A percentile compares a stretch with the other conserved stretches of the same genome.
Evolutionary conservation across 1,284 basidiomycete genomes (phyloP).

Genomic region (Leccinum holopus): DNA sequence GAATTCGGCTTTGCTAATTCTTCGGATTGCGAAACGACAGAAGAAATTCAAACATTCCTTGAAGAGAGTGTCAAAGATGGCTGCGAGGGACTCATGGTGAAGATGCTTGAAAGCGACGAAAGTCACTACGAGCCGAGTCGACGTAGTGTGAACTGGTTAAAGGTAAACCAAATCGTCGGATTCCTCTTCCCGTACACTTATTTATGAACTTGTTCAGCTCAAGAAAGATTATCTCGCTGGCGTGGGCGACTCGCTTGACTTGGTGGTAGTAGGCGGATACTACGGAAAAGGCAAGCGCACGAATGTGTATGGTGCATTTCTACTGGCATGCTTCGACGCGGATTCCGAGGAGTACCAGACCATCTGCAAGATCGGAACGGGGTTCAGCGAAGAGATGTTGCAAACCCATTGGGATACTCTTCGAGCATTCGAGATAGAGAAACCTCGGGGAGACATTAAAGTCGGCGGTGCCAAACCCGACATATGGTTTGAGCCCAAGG

Average conservation of each 20-base stretch:
- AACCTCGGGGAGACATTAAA: constrained; percentile 76
- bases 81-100: constrained; percentile 99
- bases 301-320: constrained; percentile 93
- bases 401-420: constrained; percentile 83
- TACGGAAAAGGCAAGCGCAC: constrained; percentile 98
- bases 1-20: constrained; percentile 95
- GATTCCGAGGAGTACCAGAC: constrained; percentile 93
- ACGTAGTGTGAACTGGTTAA: constrained; percentile 97
- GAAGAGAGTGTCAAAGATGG: constrained; percentile 97
- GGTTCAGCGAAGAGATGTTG: constrained; percentile 92
- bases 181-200: constrained; percentile 5
- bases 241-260: constrained; percentile 94
- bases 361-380: constrained; percentile 98
- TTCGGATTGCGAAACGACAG: constrained; percentile 86
- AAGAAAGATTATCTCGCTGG: constrained; percentile 99
- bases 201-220: constrained; percentile 51
- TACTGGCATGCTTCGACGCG: constrained; percentile 91
- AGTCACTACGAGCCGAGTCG: constrained; percentile 96
- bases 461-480: constrained; percentile 91
- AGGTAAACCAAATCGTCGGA: constrained; percentile 51
- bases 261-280: constrained; percentile 96
- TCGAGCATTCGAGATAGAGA: constrained; percentile 72
- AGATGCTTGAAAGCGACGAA: constrained; percentile 90
- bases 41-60: constrained; percentile 94
- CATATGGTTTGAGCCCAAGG: constrained; percentile 91